Evolutionary conservation across 768 basidiomycete genomes (phyloP).

Genomic region (Calvatia gigantea): DNA sequence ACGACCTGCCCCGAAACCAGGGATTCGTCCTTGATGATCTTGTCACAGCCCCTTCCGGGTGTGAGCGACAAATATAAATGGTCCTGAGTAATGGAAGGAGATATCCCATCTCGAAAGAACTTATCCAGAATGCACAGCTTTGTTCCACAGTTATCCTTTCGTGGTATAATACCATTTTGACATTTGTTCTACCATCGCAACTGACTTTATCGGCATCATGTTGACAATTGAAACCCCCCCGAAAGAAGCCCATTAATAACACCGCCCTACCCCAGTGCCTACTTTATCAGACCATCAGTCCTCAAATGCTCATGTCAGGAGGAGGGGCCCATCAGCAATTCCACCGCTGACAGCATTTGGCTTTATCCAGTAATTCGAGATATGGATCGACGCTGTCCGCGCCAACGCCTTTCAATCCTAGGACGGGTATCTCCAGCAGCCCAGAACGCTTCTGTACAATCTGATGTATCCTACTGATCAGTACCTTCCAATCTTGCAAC

Average conservation of each 20-base stretch:
- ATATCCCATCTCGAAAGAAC: background rate
- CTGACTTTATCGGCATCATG: background rate
- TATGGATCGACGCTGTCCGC: conserved; percentile 5
- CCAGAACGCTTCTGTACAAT: conserved; percentile 1
- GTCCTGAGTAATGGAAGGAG: conserved; percentile 14
- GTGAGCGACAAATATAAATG: conserved; percentile 13
- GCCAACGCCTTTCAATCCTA: background rate
- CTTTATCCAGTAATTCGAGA: background rate
- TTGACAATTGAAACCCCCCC: background rate
- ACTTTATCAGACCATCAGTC: conserved; percentile 10
- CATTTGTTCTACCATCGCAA: background rate
- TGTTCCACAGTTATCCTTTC: background rate
- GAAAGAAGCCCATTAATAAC: background rate
- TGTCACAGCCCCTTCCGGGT: conserved; percentile 12
- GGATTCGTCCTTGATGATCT: conserved; percentile 13
- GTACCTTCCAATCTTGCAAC: background rate
- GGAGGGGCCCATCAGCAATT: conserved; percentile 4
- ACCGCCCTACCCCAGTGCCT: background rate
- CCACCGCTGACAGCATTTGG: background rate
- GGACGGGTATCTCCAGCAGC: background rate
- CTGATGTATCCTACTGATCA: conserved; percentile 1
- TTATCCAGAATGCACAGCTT: background rate
- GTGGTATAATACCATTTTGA: conserved; percentile 3
- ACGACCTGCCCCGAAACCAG: conserved; percentile 10
- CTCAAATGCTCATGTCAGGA: conserved; percentile 9